Evolutionary conservation across 768 basidiomycete genomes (phyloP), one percentile per base, ranked within the genome.

Genomic region (Phlegmacium glaucopus): DNA sequence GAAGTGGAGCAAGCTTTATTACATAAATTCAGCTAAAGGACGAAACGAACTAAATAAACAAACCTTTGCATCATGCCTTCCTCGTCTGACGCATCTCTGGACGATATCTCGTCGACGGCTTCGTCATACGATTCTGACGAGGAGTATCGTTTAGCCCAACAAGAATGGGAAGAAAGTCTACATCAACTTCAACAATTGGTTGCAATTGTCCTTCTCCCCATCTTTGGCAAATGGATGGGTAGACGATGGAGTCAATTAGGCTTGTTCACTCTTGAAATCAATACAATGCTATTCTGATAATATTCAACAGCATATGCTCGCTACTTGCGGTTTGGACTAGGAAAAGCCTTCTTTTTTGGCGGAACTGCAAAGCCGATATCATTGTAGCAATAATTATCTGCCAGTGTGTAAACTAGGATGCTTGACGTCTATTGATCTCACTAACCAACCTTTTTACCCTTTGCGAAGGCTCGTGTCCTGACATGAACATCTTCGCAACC

Each of bases 151-250:
- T 71, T 86, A 39, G 87, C 89, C 2, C 88, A 94, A 65, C 78
- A 87, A 62, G 94, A 96, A 70, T 95, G 94, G 94, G 86, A 93
- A 58, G 94, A 96, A 65, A 90, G 87, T 59, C 60, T 95, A 42
- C 70, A 83, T 50, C 92, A 96, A 63, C 76, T 96, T 38, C 84
- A 88, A 61, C 79, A 91, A 61, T 78, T 95, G 15, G 67, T 90
- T 44, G 79, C 87, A 30, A 74, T 91, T 47, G 85, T 94, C 18
- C 71, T 94, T 39, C 70, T 96, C 48, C 94, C 94, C 2, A 87
- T 83, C 69, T 63, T 93, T 49, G 94, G 94, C 44, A 94, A 90
- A 63, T 95, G 83, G 80, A 61, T 94, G 29, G 94, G 94, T 26
- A 75, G 94, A 59, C 79, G 79, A 62, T 92, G 87, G 78, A 89